A percentile compares a stretch with the other conserved stretches of the same genome.
Evolutionary conservation across 495 filamentous ascomycete genomes (phyloP).

Genomic region (Hamigera avellanea): DNA sequence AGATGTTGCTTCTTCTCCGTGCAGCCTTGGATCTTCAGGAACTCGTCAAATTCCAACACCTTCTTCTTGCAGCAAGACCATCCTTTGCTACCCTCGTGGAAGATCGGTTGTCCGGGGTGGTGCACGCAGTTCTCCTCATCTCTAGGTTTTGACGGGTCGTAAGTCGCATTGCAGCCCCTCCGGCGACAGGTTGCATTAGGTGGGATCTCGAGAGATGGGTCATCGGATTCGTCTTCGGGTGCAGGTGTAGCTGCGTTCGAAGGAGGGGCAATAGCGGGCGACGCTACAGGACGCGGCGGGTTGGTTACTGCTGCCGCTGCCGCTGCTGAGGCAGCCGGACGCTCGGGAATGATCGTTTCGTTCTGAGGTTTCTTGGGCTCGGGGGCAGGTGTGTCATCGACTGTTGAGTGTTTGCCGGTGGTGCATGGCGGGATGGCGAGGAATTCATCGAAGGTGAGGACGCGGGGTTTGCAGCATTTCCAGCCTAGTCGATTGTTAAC

Average conservation of each 20-base stretch:
- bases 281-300: conserved; percentile 24
- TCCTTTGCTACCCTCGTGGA: conserved; percentile 96
- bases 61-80: conserved; percentile 94
- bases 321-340: conserved; percentile 14
- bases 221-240: conserved; percentile 76
- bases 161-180: conserved; percentile 55
- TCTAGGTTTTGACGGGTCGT: conserved; percentile 44
- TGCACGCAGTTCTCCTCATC: conserved; percentile 73
- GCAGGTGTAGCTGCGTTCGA: conserved; percentile 50
- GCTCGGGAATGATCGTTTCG: conserved; percentile 10
- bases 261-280: conserved; percentile 41
- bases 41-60: conserved; percentile 95
- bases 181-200: conserved; percentile 67
- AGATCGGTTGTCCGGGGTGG: conserved; percentile 79
- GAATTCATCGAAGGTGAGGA: conserved; percentile 98
- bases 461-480: conserved; percentile 98
- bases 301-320: conserved; percentile 9
- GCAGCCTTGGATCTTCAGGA: conserved; percentile 90
- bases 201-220: conserved; percentile 56
- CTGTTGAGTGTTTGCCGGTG: conserved; percentile 80
- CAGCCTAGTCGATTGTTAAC: conserved; percentile 50
- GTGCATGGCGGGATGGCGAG: conserved; percentile 90
- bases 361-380: conserved; percentile 33
- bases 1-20: conserved; percentile 69
- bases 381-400: conserved; percentile 58